Conservation (phyloP, 108 stramenopile species). For the Skeletonema menzelii region DNA sequence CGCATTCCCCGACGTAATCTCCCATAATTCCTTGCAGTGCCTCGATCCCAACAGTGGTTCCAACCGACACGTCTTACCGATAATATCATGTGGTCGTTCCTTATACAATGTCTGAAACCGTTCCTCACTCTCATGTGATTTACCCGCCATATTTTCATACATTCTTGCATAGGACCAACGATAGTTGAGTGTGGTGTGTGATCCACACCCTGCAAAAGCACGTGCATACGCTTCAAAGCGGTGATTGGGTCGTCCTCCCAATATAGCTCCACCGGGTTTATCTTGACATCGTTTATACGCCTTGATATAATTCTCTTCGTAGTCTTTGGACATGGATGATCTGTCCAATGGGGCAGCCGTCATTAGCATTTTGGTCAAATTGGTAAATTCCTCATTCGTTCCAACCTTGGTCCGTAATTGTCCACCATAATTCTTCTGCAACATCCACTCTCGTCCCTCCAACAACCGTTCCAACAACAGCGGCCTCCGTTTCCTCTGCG, state of each 20-base stretch:
- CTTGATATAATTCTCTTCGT: slow-evolving; percentile 62
- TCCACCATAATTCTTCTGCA: slow-evolving; percentile 41
- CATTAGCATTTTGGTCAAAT: slow-evolving; percentile 40
- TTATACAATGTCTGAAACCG: slow-evolving; percentile 47
- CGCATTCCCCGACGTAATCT: slow-evolving; percentile 66
- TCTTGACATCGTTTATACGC: slow-evolving; percentile 86
- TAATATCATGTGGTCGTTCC: slow-evolving; percentile 55
- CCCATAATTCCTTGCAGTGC: slow-evolving; percentile 60
- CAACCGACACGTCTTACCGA: slow-evolving; percentile 67
- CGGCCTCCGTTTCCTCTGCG: slow-evolving; percentile 60
- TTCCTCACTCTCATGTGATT: slow-evolving; percentile 61
- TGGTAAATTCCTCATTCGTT: slow-evolving; percentile 9
- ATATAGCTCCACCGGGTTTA: slow-evolving; percentile 70
- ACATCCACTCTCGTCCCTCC: slow-evolving; percentile 66
- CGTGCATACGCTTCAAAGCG: slow-evolving; percentile 89
- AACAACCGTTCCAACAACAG: slow-evolving; percentile 73
- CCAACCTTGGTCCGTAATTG: not conserved
- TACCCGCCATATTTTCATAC: slow-evolving; percentile 70
- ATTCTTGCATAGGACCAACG: slow-evolving; percentile 78
- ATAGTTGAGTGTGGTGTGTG: slow-evolving; percentile 47
- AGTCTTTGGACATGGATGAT: slow-evolving; percentile 28
- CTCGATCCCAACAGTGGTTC: slow-evolving; percentile 62
- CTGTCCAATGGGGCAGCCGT: slow-evolving; percentile 19
- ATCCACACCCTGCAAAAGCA: slow-evolving; percentile 78
- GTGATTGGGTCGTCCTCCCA: slow-evolving; percentile 73